Evolutionary conservation across 768 basidiomycete species (phyloP).

Genomic region (Termitomyces heimii): DNA sequence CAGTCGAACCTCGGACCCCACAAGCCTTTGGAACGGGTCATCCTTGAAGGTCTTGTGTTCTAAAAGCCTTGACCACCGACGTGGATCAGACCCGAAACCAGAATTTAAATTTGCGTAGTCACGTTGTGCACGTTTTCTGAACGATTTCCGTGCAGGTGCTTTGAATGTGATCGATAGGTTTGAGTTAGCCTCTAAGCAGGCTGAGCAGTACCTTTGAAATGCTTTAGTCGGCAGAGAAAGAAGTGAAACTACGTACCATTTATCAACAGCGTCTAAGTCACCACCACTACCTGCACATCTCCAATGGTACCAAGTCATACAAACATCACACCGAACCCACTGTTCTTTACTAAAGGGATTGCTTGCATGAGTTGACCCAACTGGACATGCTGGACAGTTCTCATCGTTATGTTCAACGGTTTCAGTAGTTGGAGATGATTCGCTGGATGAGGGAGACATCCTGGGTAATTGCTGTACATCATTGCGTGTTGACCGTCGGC

Average conservation of each 20-base stretch:
- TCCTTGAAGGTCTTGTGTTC: conserved; percentile 58
- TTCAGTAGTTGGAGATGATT: conserved; percentile 21
- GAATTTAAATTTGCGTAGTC: conserved; percentile 77
- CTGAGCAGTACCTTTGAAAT: conserved; percentile 57
- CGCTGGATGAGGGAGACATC: conserved; percentile 20
- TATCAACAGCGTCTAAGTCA: conserved; percentile 65
- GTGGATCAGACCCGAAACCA: conserved; percentile 57
- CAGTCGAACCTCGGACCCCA: conserved; percentile 57
- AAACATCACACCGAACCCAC: conserved; percentile 82
- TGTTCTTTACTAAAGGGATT: conserved; percentile 49
- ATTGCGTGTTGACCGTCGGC: conserved; percentile 36
- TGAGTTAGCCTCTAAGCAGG: conserved; percentile 56
- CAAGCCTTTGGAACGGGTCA: conserved; percentile 62
- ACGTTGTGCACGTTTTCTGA: conserved; percentile 64
- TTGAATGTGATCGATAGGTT: conserved; percentile 66
- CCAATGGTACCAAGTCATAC: conserved; percentile 85
- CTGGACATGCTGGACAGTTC: conserved; percentile 49
- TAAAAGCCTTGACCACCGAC: conserved; percentile 64
- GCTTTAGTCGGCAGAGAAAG: conserved; percentile 7
- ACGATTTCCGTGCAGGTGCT: conserved; percentile 74
- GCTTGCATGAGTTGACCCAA: conserved; percentile 22
- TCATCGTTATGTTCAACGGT: conserved; percentile 18
- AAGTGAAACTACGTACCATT: conserved; percentile 49
- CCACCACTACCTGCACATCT: conserved; percentile 64
- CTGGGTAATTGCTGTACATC: conserved; percentile 30